These are phyloP conservation scores for Populus alba DNA, from an alignment of 345 rosid species.

Conservation along the genomic window DNA sequence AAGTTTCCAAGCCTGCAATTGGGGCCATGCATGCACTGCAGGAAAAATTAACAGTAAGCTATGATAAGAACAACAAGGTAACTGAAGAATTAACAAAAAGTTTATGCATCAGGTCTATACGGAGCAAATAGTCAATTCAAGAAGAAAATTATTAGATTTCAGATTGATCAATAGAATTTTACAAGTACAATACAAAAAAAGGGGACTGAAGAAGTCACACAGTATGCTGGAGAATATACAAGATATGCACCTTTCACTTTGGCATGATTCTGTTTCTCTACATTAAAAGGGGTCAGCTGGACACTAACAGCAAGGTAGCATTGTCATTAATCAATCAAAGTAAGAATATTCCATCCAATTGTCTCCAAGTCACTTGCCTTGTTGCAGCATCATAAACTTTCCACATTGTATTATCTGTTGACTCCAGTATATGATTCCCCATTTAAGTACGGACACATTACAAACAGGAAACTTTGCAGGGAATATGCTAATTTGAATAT, in stretches of 20 bases:
- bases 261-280: not conserved
- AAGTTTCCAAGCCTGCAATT: constrained; percentile 83
- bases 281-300: not conserved
- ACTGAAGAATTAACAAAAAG: not conserved
- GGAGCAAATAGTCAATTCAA: too few species aligned
- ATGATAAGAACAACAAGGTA: not conserved
- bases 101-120: not conserved
- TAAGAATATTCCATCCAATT: not conserved
- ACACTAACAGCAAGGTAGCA: not conserved
- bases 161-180: not conserved
- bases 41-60: constrained; percentile 14
- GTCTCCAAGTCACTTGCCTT: not conserved
- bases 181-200: not conserved
- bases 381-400: not conserved
- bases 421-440: not conserved
- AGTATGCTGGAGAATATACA: not conserved
- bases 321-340: not conserved
- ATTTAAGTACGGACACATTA: not conserved
- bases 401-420: not conserved
- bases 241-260: not conserved
- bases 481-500: not conserved
- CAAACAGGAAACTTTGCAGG: not conserved
- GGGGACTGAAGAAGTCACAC: not conserved
- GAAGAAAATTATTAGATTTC: not conserved
- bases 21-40: constrained; percentile 99